Evolutionary conservation across 441 rosid species (phyloP), one percentile per base, ranked within the genome.

Genomic region (Pelargonium australe): DNA sequence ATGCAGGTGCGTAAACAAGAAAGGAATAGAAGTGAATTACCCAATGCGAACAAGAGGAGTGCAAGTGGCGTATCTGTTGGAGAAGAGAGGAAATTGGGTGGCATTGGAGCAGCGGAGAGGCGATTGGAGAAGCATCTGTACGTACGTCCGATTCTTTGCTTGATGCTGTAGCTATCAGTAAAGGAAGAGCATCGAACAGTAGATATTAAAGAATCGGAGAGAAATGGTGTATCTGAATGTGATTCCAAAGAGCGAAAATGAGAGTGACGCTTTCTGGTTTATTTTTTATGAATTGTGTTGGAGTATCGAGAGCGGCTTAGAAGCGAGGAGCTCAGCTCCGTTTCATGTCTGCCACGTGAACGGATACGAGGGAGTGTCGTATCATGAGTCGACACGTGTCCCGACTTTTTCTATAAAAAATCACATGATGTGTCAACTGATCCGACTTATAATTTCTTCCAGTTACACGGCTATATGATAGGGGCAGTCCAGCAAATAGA

Each of bases 321-420:
- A 67, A 79, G 76, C 64, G 16, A 5, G 68, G 43, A 76, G 64
- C 68, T 64, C 40, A 34, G 67, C 49, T 45, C 58, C 58, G 20
- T 34, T 25, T 9, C 25, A 31, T 78, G 87, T 69, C 82, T 68
- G 87, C 85, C 96, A 88, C 92, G 93, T 90, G 94, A 85, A 82
- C 73, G 83, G 84, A 70, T 12, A 70, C 47, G 23, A 66, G 17
- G 43, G 41, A 66, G 53, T 55, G 5, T 51, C 53, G 19, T 53
- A 69, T 62, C 64, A 55, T 41, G 69, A 25, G 7, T 28, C 9
- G 60, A 76, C 85, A 72, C 85, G 78, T 78, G 74, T 76, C 7
- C 12, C 23, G 12, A 44, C 2, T 49, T 61, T n/a, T 60, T 66
- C 49, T 16, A 4, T 14, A 0, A 65, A 19, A 57, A 3, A 57